Conservation (phyloP, 2,329 filamentous ascomycete species). For the Achaetomium macrosporum region DNA sequence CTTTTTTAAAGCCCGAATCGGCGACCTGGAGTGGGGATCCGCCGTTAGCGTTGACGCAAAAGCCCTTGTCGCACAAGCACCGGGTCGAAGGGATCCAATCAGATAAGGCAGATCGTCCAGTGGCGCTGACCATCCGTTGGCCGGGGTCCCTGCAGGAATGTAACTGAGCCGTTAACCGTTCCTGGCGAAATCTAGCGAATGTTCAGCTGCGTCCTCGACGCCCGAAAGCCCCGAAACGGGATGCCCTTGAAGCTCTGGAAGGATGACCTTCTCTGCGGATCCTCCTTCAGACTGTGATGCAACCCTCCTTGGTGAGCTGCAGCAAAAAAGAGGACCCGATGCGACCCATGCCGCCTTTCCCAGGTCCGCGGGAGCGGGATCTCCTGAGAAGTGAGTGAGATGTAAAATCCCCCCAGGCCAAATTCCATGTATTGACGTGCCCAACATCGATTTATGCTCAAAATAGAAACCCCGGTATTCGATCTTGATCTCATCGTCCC, state of each 20-base stretch:
- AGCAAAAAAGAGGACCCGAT: background rate
- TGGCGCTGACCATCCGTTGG: constrained; percentile 17
- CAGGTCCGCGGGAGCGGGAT: constrained; percentile 1
- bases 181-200: constrained; percentile 23
- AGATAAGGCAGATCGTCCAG: constrained; percentile 23
- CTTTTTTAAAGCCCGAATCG: constrained; percentile 25
- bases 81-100: constrained; percentile 24
- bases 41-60: constrained; percentile 26
- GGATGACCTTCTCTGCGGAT: background rate
- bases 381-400: background rate
- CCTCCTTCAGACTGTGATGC: background rate
- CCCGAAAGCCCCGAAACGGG: constrained; percentile 16
- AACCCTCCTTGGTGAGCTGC: background rate
- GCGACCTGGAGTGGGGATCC: constrained; percentile 24
- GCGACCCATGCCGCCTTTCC: background rate
- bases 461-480: constrained; percentile 10
- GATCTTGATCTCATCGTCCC: constrained; percentile 9
- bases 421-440: background rate
- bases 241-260: background rate
- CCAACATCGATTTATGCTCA: constrained; percentile 4
- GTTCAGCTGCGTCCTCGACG: constrained; percentile 21
- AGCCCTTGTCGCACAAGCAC: constrained; percentile 27
- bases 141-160: constrained; percentile 7
- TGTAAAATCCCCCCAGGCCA: background rate
- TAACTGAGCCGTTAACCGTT: constrained; percentile 26